Evolutionary conservation across 1,284 basidiomycete genomes (phyloP).

Genomic region (Tilletia caries): DNA sequence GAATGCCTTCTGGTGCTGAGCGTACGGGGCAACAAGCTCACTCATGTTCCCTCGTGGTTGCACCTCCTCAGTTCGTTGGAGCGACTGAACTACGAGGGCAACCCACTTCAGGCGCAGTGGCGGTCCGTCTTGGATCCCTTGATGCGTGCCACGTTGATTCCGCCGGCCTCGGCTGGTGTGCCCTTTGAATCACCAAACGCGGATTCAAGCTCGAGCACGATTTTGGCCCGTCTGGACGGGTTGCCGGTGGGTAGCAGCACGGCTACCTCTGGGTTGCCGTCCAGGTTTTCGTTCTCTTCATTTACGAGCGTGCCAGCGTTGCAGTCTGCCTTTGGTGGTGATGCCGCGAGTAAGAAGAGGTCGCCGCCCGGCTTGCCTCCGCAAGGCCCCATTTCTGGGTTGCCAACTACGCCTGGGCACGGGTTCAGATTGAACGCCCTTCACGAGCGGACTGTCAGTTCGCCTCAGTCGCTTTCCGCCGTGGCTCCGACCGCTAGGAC

Average conservation of each 20-base stretch:
- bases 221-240: neutral
- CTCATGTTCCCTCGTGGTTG: conserved; percentile 88
- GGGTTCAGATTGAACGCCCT: no score
- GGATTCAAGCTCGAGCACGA: neutral
- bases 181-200: conserved; percentile 17
- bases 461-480: no score
- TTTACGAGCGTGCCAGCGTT: no score
- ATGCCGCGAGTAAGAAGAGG: no score
- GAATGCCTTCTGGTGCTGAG: conserved; percentile 75
- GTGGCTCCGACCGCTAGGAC: neutral
- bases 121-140: conserved; percentile 74
- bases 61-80: conserved; percentile 77
- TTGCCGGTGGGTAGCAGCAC: neutral
- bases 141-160: conserved; percentile 51
- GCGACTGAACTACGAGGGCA: conserved; percentile 82
- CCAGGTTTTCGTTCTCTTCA: no score
- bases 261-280: neutral
- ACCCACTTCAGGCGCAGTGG: conserved; percentile 90
- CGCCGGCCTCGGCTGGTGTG: conserved; percentile 48
- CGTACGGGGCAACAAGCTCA: conserved; percentile 79
- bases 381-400: no score
- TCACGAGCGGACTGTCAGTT: no score
- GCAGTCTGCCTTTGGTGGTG: no score
- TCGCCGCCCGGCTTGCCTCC: no score
- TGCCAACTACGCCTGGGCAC: no score